Base-by-base conservation (phyloP, 1,284 basidiomycete genomes). In the Lentinula novae-zelandiae region DNA sequence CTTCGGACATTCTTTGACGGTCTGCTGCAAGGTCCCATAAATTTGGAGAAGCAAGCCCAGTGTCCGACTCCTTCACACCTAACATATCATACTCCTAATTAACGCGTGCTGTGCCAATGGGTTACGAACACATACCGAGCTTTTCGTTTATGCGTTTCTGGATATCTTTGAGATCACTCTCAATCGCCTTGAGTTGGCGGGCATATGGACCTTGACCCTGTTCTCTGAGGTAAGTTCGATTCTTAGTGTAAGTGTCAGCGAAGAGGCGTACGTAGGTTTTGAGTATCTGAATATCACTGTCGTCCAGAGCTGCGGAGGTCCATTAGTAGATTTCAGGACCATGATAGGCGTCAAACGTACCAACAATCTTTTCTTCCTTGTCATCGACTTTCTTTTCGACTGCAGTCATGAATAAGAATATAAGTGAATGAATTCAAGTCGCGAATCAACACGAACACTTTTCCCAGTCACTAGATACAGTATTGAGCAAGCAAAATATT, bases 141-240 rank as follows among this genome's bases (percentile, higher is more conserved):
- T 95, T 96, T 81, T 98, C 96, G 68, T 98, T 96, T 65, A 98
- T 95, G 38, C 96, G 89, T 74, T 96, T 96, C 78, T 98, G 96
- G 38, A 97, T 90, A 64, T 97, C 95, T 71, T 96, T 96, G 69
- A 99, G 93, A 73, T 99, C 97, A 59, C 82, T 79, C 67, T 98
- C 96, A 34, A 91, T 92, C 73, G 89, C 87, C 82, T 96, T 98
- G 61, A 99, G 81, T 67, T 89, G 85, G 39, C 82, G 76, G 0
- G 96, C 95, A 72, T 99, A 99, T 58, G 97, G 96, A 62, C 97
- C 97, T 90, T 98, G 96, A 55, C 97, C 96, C 94, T 96, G 70
- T 15, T 39, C 51, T 7, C 10, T 2, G 13, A 20, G 27, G 5
- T 63, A 7, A 49, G 20, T 55, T 5, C 52, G 22, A 60, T n/a